phyloP scores from a whole-genome alignment of 768 basidiomycete genomes.

The Crassisporium funariophilum region DNA sequence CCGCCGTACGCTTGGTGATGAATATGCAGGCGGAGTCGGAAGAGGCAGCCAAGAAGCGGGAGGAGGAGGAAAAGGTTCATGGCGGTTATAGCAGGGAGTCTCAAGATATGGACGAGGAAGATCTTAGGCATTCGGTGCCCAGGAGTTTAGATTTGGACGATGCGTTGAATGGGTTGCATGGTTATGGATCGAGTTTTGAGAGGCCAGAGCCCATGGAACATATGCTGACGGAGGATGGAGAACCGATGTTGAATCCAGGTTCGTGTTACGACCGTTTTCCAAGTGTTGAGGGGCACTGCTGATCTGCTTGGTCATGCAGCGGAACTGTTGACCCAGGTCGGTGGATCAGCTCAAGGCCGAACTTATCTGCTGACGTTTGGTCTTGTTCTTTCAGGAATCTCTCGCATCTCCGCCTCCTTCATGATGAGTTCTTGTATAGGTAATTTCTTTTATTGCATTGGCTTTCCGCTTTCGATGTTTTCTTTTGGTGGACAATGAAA shows the following conservation, averaged over 20 bases:
- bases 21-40: constrained; percentile 21
- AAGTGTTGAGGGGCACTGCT: neutral
- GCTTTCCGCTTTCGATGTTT: neutral
- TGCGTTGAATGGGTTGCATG: constrained; percentile 23
- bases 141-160: constrained; percentile 12
- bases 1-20: constrained; percentile 25
- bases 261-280: constrained; percentile 21
- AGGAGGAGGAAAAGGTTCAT: constrained; percentile 7
- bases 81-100: neutral
- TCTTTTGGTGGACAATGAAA: neutral
- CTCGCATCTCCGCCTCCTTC: constrained; percentile 69
- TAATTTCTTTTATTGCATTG: neutral
- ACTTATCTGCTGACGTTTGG: constrained; percentile 1
- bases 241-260: constrained; percentile 72
- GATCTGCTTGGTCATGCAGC: constrained; percentile 33
- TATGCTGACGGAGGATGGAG: constrained; percentile 64
- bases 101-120: neutral
- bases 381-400: constrained; percentile 51
- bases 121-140: constrained; percentile 7
- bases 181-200: constrained; percentile 34
- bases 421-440: constrained; percentile 25
- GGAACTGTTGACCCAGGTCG: constrained; percentile 65
- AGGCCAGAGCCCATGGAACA: constrained; percentile 51
- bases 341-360: constrained; percentile 9
- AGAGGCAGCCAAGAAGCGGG: constrained; percentile 14